phyloP scores from a whole-genome alignment of 1,284 basidiomycete genomes.

The Tetrapyrgos nigripes region DNA sequence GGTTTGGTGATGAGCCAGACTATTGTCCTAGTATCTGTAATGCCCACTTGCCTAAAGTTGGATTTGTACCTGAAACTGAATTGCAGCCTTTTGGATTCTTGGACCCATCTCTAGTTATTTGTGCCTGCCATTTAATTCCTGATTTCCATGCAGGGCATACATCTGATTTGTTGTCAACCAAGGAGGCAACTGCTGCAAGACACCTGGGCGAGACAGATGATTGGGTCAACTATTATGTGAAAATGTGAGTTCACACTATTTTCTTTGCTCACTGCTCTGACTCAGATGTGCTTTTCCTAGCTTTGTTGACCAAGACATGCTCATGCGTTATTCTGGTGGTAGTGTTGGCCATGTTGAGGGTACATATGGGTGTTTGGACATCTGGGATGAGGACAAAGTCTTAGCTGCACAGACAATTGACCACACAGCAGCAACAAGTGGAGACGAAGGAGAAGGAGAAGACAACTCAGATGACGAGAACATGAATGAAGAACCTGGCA shows the following conservation, averaged over 20 bases:
- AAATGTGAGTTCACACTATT: constrained; percentile 26
- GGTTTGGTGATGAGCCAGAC: constrained; percentile 24
- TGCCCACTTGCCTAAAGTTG: constrained; percentile 1
- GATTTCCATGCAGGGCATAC: constrained; percentile 1
- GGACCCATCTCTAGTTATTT: neutral
- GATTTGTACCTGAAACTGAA: constrained; percentile 1
- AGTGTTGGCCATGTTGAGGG: constrained; percentile 27
- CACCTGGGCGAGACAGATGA: constrained; percentile 18
- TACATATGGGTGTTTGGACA: neutral
- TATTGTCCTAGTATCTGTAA: neutral
- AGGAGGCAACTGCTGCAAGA: constrained; percentile 8
- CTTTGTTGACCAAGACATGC: constrained; percentile 34
- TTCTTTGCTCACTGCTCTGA: neutral
- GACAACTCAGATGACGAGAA: too few species aligned
- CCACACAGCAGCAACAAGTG: too few species aligned
- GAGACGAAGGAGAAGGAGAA: neutral
- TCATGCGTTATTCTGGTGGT: constrained; percentile 30
- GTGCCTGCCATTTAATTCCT: constrained; percentile 5
- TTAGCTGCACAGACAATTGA: too few species aligned
- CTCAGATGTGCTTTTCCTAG: constrained; percentile 14
- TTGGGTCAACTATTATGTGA: constrained; percentile 28
- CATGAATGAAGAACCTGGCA: too few species aligned
- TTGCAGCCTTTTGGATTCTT: constrained; percentile 3
- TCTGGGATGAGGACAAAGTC: neutral
- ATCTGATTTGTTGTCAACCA: neutral